Evolutionary conservation across 1,139 yeast species (phyloP).

Genomic region (Candida sp.): DNA sequence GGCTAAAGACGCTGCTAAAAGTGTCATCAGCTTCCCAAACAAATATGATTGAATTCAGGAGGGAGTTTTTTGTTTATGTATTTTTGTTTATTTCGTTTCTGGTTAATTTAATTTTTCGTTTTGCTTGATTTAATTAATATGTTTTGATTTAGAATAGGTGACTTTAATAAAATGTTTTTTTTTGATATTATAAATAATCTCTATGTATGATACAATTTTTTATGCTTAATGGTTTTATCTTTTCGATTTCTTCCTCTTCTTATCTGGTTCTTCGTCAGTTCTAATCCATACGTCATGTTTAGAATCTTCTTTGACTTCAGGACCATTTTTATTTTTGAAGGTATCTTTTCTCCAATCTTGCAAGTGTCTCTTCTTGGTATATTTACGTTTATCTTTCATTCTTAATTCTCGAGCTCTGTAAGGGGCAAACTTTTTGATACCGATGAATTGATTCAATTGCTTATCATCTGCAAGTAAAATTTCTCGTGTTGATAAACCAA

Average conservation of each 20-base stretch:
- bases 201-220: neutral
- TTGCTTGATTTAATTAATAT: no score
- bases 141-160: neutral
- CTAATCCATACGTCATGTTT: constrained; percentile 41
- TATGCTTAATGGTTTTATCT: neutral
- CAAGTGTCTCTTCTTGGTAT: constrained; percentile 75
- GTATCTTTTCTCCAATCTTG: constrained; percentile 90
- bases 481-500: constrained; percentile 83
- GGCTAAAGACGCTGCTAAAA: constrained; percentile 30
- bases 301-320: constrained; percentile 31
- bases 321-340: constrained; percentile 65
- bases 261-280: constrained; percentile 10
- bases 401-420: constrained; percentile 76
- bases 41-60: constrained; percentile 21
- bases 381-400: constrained; percentile 79
- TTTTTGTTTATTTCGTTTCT: no score
- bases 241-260: constrained; percentile 4
- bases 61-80: neutral
- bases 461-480: constrained; percentile 87
- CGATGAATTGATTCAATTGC: constrained; percentile 77
- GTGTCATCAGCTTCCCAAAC: constrained; percentile 41
- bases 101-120: neutral
- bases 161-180: neutral
- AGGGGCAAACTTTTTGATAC: constrained; percentile 91
- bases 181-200: neutral